These are phyloP conservation scores for Colletotrichum sp. DNA, from an alignment of 2,329 filamentous ascomycete species.

Conservation along the genomic window DNA sequence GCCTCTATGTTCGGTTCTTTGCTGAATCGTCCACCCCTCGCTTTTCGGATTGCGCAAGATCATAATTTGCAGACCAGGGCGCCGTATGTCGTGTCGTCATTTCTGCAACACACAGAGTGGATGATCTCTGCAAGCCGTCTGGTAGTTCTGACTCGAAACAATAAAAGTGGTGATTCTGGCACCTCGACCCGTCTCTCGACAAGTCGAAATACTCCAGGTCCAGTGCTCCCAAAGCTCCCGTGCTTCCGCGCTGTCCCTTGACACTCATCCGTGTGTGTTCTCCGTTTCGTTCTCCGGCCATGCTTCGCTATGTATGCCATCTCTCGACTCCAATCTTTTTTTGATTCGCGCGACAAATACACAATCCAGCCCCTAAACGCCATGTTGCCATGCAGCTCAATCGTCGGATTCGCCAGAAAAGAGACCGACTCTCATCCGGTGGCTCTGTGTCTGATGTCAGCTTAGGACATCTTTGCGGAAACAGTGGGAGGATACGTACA, in stretches of 20 bases:
- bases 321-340: slow-evolving; percentile 19
- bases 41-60: background rate
- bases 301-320: slow-evolving; percentile 22
- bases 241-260: background rate
- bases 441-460: slow-evolving; percentile 61
- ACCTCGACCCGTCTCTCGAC: background rate
- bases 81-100: background rate
- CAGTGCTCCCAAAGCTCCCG: background rate
- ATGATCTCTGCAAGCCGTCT: background rate
- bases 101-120: background rate
- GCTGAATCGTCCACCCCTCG: background rate
- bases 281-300: slow-evolving; percentile 7
- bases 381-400: slow-evolving; percentile 24
- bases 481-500: slow-evolving; percentile 60
- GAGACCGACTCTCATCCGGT: slow-evolving; percentile 77
- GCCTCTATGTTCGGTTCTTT: background rate
- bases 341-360: slow-evolving; percentile 5
- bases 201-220: background rate
- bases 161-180: background rate
- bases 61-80: background rate
- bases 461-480: slow-evolving; percentile 4
- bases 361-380: slow-evolving; percentile 13
- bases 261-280: background rate
- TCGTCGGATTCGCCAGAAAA: slow-evolving; percentile 75
- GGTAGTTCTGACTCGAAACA: background rate